Base-by-base conservation (phyloP, 768 basidiomycete genomes). In the Termitomyces sp. region DNA sequence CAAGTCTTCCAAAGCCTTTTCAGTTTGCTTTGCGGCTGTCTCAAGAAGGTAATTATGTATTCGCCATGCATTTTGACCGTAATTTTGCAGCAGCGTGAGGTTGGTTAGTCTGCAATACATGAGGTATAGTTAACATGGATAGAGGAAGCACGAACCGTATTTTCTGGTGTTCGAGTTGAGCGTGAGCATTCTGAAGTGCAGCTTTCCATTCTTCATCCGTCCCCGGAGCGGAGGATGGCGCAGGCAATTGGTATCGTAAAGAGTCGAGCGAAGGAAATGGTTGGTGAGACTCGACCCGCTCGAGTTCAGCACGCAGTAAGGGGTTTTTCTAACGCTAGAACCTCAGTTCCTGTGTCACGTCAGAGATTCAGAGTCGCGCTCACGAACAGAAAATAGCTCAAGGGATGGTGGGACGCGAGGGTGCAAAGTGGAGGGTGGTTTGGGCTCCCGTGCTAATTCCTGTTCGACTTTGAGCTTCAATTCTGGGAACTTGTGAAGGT, bases 11-110 rank as follows among this genome's bases (percentile, higher is more conserved):
- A 90, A 70, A 10, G 84, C 76, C 60, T 77, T 79, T 70, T 94
- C 92, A 8, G 83, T 74, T 58, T 84, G 81, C 64, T 86, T 87
- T 8, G 87, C 84, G 35, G 87, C 84, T 26, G 84, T 79, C 69
- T 96, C 93, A 24, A 94, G 74, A 33, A 90, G 77, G 66, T 93
- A 94, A 71, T 98, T 98, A 67, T 92, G 86, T 71, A 94, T 85
- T 60, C 90, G 83, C 90, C 92, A 96, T 13, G 90, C 88, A 75
- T 98, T 98, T 18, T 87, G 74, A 3, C 91, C 96, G 66, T 96
- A 94, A 35, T 84, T 87, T 68, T 94, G 87, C 35, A 95, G 72
- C 32, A 98, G 75, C 3, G 86, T 81, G 52, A 92, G 72, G 74
- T 97, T 98, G 22, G 86, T 87, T 63, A 90, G 85, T 61, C 95